Percentiles rank a stretch among this genome's conserved stretches.
Conservation (phyloP, 768 basidiomycete genomes). For the Suillus decipiens region DNA sequence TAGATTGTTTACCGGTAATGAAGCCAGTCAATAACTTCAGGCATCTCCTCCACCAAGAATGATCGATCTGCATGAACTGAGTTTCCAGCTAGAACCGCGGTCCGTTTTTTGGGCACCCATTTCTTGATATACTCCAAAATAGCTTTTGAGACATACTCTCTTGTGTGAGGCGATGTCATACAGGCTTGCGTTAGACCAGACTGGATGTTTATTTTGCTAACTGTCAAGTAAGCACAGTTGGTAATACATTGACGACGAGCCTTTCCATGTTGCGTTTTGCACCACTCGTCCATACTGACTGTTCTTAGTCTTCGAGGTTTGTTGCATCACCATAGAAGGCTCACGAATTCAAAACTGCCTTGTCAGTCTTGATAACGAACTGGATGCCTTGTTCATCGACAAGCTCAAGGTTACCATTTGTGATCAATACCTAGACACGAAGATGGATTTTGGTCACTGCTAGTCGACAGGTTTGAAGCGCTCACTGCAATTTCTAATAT, state of each 20-base stretch:
- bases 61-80: constrained; percentile 81
- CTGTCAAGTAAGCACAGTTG: not conserved
- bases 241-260: constrained; percentile 40
- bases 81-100: constrained; percentile 81
- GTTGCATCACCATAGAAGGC: constrained; percentile 20
- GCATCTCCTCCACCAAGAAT: constrained; percentile 80
- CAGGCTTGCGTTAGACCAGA: constrained; percentile 85
- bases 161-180: constrained; percentile 65
- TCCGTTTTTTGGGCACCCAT: constrained; percentile 71
- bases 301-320: not conserved
- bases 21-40: constrained; percentile 73
- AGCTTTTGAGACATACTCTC: constrained; percentile 55
- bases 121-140: constrained; percentile 80
- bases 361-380: constrained; percentile 75
- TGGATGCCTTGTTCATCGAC: constrained; percentile 77
- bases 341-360: constrained; percentile 67
- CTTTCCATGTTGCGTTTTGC: constrained; percentile 74
- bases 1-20: constrained; percentile 65
- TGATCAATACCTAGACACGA: constrained; percentile 70
- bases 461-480: not conserved
- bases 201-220: constrained; percentile 35
- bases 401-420: constrained; percentile 76
- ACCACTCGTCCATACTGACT: constrained; percentile 86
- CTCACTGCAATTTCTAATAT: constrained; percentile 80
- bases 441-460: not conserved